Conservation (phyloP, 140 eudicot species). For the Stevia rebaudiana region DNA sequence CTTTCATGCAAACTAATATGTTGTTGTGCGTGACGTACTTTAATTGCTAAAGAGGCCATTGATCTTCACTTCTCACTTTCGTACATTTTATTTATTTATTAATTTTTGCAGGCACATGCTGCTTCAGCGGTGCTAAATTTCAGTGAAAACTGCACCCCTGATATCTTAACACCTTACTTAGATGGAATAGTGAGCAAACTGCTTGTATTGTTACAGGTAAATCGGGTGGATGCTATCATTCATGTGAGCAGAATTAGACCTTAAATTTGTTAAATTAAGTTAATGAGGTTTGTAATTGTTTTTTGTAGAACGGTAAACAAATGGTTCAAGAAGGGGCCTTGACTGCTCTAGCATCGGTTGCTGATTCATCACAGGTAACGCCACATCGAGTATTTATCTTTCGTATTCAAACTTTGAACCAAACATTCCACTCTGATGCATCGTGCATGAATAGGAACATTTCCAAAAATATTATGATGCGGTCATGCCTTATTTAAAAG, state of each 20-base stretch:
- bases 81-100: neutral
- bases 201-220: conserved; percentile 91
- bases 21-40: neutral
- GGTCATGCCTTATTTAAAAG: conserved; percentile 1
- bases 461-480: conserved; percentile 14
- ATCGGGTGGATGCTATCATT: neutral
- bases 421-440: conserved; percentile 13
- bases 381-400: neutral
- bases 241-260: neutral
- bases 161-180: conserved; percentile 82
- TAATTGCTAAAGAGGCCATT: neutral
- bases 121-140: conserved; percentile 94
- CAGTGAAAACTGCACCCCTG: conserved; percentile 97
- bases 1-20: conserved; percentile 5
- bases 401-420: conserved; percentile 7
- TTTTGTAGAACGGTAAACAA: conserved; percentile 83
- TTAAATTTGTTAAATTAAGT: neutral
- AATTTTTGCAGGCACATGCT: conserved; percentile 75
- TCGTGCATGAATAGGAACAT: conserved; percentile 20
- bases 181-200: conserved; percentile 91
- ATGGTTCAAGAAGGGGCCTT: conserved; percentile 99
- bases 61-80: neutral
- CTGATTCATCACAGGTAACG: conserved; percentile 92
- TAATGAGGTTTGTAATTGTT: conserved; percentile 10
- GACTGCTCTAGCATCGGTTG: conserved; percentile 98